Evolutionary conservation across 257 asterid species (phyloP).

Genomic region (Lycium ferocissimum): DNA sequence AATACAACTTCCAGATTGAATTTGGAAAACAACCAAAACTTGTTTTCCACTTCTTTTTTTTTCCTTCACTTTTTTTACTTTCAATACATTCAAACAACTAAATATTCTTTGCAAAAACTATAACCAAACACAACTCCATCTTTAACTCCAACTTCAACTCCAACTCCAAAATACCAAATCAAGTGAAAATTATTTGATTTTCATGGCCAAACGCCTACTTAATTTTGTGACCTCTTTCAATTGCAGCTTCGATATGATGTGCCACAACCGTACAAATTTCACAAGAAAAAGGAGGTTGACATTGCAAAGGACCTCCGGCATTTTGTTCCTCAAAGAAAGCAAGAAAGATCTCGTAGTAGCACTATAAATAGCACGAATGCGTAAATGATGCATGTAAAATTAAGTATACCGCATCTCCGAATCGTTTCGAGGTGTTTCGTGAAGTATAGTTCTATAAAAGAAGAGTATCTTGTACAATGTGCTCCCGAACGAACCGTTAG

Average conservation of each 20-base stretch:
- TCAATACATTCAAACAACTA: no score
- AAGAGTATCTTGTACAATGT: not conserved
- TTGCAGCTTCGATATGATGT: constrained; percentile 86
- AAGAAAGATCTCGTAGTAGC: constrained; percentile 29
- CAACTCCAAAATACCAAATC: no score
- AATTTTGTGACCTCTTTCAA: not conserved
- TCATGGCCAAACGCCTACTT: no score
- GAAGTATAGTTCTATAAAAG: not conserved
- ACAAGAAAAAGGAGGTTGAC: constrained; percentile 95
- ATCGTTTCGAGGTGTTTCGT: not conserved
- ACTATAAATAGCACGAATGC: not conserved
- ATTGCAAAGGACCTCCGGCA: constrained; percentile 97
- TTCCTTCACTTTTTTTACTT: no score
- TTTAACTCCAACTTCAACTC: no score
- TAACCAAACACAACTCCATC: no score
- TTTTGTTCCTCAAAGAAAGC: constrained; percentile 68
- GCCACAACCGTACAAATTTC: constrained; percentile 92
- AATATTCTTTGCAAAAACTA: no score
- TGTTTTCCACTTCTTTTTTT: no score
- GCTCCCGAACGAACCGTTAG: not conserved
- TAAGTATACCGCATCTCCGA: not conserved
- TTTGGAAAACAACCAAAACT: no score
- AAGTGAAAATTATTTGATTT: no score
- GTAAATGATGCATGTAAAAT: not conserved
- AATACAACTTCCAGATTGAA: no score